Evolutionary conservation across 768 basidiomycete genomes (phyloP), one percentile per base, ranked within the genome.

Genomic region (Termitomyces sp.): DNA sequence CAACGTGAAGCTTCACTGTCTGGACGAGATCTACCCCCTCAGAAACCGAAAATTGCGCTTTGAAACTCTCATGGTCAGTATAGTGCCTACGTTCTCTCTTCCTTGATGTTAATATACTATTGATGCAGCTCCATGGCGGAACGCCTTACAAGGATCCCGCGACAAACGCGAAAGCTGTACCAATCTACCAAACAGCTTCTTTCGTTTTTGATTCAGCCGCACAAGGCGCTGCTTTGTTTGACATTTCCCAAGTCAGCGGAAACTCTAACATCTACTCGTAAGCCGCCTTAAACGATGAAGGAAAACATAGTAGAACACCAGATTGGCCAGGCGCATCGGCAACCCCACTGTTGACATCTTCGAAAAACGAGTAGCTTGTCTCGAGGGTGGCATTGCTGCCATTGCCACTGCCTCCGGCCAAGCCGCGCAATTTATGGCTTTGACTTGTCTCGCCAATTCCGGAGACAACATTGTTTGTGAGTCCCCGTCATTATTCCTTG

Each of bases 381-480:
- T 88, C 13, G 86, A 87, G 61, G 83, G 84, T 2, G 87, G 86
- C 0, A 73, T 68, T 0, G 85, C 84, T 0, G 86, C 86, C 2
- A 72, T 87, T 0, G 82, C 85, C 0, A 68, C 78, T 5, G 68
- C 85, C 0, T 83, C 81, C 47, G 87, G 85, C 1, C 85, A 85
- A 59, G 70, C 83, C 3, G 88, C 86, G 0, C 84, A 86, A 58
- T 82, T 84, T 65, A 72, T 87, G 71, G 78, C 84, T 0, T 75
- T 87, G 49, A 71, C 77, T 0, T 75, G 80, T 1, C 72, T 86
- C 20, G 80, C 82, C 1, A 63, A 70, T 18, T 49, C 71, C 0
- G 86, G 86, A 1, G 87, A 88, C 64, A 89, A 89, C 58, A 83
- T 89, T 53, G 77, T 88, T 2, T 76, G 81, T 1, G 80, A 81